Conservation (phyloP, 306 rosid species). For the Pyrus communis region DNA sequence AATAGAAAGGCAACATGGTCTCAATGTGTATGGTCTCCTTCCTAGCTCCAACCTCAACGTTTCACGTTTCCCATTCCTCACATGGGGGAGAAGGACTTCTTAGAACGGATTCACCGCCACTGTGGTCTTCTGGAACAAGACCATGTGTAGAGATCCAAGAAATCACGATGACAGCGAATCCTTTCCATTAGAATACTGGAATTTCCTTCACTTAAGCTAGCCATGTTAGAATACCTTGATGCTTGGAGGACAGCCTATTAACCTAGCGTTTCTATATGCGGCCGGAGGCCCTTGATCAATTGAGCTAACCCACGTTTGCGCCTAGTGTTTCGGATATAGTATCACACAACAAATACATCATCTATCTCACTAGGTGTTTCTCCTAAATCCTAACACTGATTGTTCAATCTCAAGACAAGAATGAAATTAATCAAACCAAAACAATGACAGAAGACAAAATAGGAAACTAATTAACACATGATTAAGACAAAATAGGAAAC, state of each 20-base stretch:
- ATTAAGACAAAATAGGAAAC: background rate
- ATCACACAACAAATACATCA: background rate
- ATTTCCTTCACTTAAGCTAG: background rate
- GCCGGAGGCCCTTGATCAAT: background rate
- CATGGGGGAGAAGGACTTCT: background rate
- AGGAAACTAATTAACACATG: background rate
- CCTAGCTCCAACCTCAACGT: constrained; percentile 3
- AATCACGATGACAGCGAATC: background rate
- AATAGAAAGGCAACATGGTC: background rate
- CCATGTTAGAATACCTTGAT: background rate
- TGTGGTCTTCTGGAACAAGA: background rate
- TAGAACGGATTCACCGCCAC: background rate
- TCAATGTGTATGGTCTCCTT: constrained; percentile 5
- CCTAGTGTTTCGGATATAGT: background rate
- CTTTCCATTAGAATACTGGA: background rate
- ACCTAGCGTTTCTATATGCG: background rate
- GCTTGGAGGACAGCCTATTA: background rate
- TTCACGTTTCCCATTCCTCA: constrained; percentile 12
- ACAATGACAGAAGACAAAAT: background rate
- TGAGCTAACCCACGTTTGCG: too few species aligned
- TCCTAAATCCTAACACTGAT: background rate
- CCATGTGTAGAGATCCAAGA: background rate
- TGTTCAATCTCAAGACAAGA: background rate
- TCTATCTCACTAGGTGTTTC: background rate
- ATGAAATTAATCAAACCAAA: background rate